Evolutionary conservation across 2,329 filamentous ascomycete species (phyloP).

Genomic region (Trematosphaeria pertusa): DNA sequence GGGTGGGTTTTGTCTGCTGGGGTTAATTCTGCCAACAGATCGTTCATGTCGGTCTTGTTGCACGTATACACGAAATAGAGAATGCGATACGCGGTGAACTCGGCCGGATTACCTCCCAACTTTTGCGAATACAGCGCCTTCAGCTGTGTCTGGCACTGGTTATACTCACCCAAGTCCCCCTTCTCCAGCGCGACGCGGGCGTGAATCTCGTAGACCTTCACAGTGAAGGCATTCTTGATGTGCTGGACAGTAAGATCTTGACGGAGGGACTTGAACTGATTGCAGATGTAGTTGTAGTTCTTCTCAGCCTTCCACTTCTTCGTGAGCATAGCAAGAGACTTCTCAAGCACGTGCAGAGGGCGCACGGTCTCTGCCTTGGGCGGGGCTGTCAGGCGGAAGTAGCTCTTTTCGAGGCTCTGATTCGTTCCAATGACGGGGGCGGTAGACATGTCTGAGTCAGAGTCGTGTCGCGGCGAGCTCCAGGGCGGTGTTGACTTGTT

Average conservation of each 20-base stretch:
- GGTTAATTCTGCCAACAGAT: slow-evolving; percentile 98
- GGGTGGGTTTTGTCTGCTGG: slow-evolving; percentile 90
- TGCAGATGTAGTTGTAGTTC: slow-evolving; percentile 97
- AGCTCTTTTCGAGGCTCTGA: slow-evolving; percentile 86
- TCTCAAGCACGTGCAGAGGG: slow-evolving; percentile 77
- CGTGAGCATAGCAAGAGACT: slow-evolving; percentile 87
- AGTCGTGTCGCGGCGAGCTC: slow-evolving; percentile 57
- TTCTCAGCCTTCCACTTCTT: slow-evolving; percentile 92
- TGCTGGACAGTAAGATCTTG: slow-evolving; percentile 98
- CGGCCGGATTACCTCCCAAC: slow-evolving; percentile 85
- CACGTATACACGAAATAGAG: slow-evolving; percentile 99
- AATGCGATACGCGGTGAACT: slow-evolving; percentile 99
- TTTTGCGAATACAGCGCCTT: slow-evolving; percentile 88
- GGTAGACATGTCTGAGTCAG: slow-evolving; percentile 54
- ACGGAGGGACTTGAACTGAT: slow-evolving; percentile 98
- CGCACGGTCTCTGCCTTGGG: slow-evolving; percentile 90
- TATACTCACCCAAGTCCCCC: slow-evolving; percentile 99
- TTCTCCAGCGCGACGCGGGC: slow-evolving; percentile 97
- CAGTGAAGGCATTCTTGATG: slow-evolving; percentile 95
- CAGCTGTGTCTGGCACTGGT: slow-evolving; percentile 99
- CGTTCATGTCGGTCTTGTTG: slow-evolving; percentile 97
- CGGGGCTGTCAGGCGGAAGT: slow-evolving; percentile 89
- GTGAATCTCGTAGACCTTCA: slow-evolving; percentile 96
- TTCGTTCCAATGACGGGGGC: slow-evolving; percentile 86
- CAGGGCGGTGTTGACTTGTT: slow-evolving; percentile 62